phyloP scores from a whole-genome alignment of 345 rosid species.

The Lepidium aucheri region DNA sequence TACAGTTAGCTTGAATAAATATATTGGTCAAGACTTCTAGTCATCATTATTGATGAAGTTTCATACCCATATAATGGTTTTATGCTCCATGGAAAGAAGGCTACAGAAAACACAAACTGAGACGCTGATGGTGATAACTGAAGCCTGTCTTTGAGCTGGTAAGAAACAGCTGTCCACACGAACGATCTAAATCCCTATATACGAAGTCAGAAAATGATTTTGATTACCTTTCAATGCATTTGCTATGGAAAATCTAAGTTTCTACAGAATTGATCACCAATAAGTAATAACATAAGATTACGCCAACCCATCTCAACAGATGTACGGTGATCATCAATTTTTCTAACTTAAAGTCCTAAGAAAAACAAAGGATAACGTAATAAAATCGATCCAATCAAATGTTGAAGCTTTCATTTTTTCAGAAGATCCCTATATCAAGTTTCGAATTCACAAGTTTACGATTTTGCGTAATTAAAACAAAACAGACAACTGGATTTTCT shows the following conservation, averaged over 20 bases:
- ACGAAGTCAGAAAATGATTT: background rate
- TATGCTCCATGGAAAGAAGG: slow-evolving; percentile 93
- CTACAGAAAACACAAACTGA: slow-evolving; percentile 72
- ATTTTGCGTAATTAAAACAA: background rate
- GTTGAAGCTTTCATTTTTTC: background rate
- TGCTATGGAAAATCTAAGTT: background rate
- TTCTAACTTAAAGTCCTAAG: background rate
- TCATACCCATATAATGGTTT: slow-evolving; percentile 92
- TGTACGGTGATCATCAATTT: background rate
- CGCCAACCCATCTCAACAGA: background rate
- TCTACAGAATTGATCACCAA: background rate
- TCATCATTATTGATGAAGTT: background rate
- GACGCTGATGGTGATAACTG: slow-evolving; percentile 93
- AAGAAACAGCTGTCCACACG: slow-evolving; percentile 97
- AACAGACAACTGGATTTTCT: background rate
- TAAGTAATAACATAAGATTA: background rate
- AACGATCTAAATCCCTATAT: slow-evolving; percentile 92
- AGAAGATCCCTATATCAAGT: background rate
- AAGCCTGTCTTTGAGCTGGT: slow-evolving; percentile 85
- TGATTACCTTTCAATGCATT: background rate
- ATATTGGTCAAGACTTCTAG: background rate
- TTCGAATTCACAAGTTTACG: background rate
- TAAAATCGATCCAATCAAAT: background rate
- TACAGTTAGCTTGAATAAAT: background rate
- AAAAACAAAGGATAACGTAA: slow-evolving; percentile 6